These are phyloP conservation scores for Fusarium torulosum DNA, from an alignment of 2,329 filamentous ascomycete species.

Conservation along the genomic window DNA sequence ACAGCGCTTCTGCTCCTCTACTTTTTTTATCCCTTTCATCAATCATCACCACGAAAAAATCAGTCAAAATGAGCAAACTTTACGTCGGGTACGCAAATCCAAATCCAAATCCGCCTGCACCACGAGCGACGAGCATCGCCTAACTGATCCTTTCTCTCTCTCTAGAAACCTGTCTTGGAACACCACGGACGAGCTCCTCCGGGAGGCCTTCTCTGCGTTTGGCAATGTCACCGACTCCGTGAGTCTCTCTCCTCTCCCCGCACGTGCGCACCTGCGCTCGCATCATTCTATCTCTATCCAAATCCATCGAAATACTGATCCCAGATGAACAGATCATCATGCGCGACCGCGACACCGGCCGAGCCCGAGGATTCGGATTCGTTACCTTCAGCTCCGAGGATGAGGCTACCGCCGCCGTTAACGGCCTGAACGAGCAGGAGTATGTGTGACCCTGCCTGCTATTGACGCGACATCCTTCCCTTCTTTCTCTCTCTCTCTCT, in stretches of 20 bases:
- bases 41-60: not conserved
- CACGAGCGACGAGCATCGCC: not conserved
- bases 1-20: not conserved
- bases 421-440: not conserved
- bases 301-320: not conserved
- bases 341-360: slow-evolving; percentile 21
- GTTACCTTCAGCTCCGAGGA: not conserved
- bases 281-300: too few species aligned
- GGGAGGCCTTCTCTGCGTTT: not conserved
- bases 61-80: not conserved
- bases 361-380: slow-evolving; percentile 28
- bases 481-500: not conserved
- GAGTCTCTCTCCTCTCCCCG: not conserved
- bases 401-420: not conserved
- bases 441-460: not conserved
- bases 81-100: not conserved
- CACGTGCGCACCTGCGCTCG: not conserved
- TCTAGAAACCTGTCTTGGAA: slow-evolving; percentile 4
- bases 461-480: not conserved
- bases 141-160: not conserved
- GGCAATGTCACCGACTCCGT: not conserved
- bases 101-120: not conserved
- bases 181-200: not conserved
- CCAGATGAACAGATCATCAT: slow-evolving; percentile 5
- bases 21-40: not conserved